A percentile compares a stretch with the other conserved stretches of the same genome.
phyloP scores from a whole-genome alignment of 2,329 filamentous ascomycete genomes.

The Pseudogymnoascus sp. region DNA sequence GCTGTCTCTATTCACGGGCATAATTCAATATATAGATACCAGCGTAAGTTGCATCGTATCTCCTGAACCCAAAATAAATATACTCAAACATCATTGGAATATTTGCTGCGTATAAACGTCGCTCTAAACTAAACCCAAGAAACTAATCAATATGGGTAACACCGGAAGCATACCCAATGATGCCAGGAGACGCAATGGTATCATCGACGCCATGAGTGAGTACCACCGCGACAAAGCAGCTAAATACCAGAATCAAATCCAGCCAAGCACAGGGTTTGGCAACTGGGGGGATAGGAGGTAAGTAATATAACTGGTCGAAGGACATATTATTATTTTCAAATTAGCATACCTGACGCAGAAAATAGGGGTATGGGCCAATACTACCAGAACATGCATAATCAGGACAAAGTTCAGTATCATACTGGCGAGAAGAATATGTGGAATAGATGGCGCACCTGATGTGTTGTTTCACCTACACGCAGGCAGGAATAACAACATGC shows the following conservation, averaged over 20 bases:
- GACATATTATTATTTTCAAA: background rate
- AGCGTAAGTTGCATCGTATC: background rate
- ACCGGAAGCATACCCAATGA: background rate
- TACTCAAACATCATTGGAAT: background rate
- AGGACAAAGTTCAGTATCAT: background rate
- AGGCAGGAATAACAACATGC: background rate
- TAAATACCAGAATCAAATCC: background rate
- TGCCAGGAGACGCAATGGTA: background rate
- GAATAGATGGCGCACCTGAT: background rate
- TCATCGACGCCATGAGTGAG: background rate
- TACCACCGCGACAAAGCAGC: background rate
- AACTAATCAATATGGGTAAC: background rate
- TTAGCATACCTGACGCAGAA: background rate
- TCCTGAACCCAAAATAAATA: background rate
- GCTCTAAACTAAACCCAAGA: background rate
- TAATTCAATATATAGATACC: background rate
- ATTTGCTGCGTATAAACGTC: background rate
- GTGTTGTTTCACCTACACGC: background rate
- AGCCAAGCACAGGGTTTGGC: background rate
- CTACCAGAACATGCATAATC: background rate
- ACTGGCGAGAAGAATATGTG: background rate
- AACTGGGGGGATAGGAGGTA: background rate
- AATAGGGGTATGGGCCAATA: background rate
- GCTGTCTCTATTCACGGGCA: background rate
- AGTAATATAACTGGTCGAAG: background rate